phyloP scores from a whole-genome alignment of 768 basidiomycete species.

The Boletus rufocinnamomeus region DNA sequence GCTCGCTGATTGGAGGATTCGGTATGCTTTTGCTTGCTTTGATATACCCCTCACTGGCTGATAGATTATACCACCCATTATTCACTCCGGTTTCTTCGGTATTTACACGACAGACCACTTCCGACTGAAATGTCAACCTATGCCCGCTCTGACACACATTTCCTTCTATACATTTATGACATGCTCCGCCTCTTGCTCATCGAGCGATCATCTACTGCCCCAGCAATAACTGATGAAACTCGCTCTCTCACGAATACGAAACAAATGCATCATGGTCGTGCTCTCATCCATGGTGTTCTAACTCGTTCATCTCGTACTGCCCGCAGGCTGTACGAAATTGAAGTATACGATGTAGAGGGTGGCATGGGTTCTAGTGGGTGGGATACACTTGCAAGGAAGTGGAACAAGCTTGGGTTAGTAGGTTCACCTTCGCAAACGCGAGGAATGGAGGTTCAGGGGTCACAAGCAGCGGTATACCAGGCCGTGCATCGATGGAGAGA shows the following conservation, averaged over 20 bases:
- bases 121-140: slow-evolving; percentile 89
- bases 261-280: slow-evolving; percentile 31
- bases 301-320: slow-evolving; percentile 75
- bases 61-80: not conserved
- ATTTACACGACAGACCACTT: slow-evolving; percentile 54
- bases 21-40: slow-evolving; percentile 43
- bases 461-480: slow-evolving; percentile 66
- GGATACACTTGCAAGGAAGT: slow-evolving; percentile 76
- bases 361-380: slow-evolving; percentile 75
- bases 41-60: not conserved
- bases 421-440: slow-evolving; percentile 23
- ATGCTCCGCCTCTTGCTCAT: slow-evolving; percentile 84
- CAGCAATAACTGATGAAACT: slow-evolving; percentile 22
- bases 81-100: not conserved
- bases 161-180: slow-evolving; percentile 90
- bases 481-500: slow-evolving; percentile 86
- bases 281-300: slow-evolving; percentile 65
- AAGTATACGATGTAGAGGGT: slow-evolving; percentile 63
- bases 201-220: slow-evolving; percentile 52
- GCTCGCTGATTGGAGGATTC: slow-evolving; percentile 95
- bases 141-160: slow-evolving; percentile 96
- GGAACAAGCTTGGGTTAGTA: slow-evolving; percentile 66
- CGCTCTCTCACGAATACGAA: not conserved
- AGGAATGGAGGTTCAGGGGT: slow-evolving; percentile 38
- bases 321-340: slow-evolving; percentile 66